Evolutionary conservation across 106 monocot species (phyloP).

Genomic region (Chionographis japonica): DNA sequence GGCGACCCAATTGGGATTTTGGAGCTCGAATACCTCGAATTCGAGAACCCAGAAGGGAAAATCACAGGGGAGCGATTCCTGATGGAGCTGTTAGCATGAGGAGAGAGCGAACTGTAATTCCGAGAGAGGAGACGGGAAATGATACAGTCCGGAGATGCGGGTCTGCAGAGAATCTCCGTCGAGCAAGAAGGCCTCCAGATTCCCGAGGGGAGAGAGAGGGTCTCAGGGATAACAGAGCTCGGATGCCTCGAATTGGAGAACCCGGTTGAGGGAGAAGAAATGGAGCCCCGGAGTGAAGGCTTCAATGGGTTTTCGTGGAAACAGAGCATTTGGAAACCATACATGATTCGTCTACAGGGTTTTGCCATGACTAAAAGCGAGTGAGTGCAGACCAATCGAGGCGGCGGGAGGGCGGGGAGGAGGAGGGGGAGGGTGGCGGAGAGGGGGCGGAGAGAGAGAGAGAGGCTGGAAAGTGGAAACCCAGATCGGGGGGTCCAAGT

Average conservation of each 20-base stretch:
- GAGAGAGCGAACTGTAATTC: slow-evolving; percentile 1
- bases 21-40: slow-evolving; percentile 17
- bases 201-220: slow-evolving; percentile 4
- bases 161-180: background rate
- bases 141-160: slow-evolving; percentile 10
- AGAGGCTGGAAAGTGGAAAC: no score
- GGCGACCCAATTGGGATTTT: slow-evolving; percentile 4
- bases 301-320: slow-evolving; percentile 18
- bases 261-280: background rate
- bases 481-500: no score
- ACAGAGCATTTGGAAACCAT: slow-evolving; percentile 24
- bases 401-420: no score
- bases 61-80: background rate
- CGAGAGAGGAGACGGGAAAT: slow-evolving; percentile 16
- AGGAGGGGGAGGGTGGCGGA: no score
- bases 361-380: slow-evolving; percentile 23
- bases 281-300: slow-evolving; percentile 5
- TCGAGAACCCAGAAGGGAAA: slow-evolving; percentile 10
- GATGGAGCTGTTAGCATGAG: slow-evolving; percentile 3
- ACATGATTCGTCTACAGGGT: slow-evolving; percentile 19
- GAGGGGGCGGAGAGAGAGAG: no score
- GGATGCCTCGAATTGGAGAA: background rate
- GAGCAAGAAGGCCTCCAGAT: slow-evolving; percentile 11
- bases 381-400: background rate
- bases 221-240: background rate